Base-by-base conservation (phyloP, 1,284 basidiomycete genomes). In the Ustilago shanxiensis region DNA sequence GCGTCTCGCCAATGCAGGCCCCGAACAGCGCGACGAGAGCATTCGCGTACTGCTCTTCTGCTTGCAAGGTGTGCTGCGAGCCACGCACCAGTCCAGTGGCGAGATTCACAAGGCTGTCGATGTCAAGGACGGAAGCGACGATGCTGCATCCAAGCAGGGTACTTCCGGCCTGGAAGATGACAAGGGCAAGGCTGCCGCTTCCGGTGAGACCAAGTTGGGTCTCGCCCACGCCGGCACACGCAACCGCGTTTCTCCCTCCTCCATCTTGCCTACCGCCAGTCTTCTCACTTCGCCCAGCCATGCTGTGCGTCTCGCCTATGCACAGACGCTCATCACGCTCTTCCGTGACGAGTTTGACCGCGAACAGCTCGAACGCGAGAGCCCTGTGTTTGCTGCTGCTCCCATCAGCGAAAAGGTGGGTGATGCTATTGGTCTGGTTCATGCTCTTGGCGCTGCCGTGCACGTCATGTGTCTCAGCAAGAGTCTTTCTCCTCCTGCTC, bases 41-140 rank as follows among this genome's bases (percentile, higher is more conserved):
- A 89, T 95, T 63, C 90, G 92, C 35, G 91, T 89, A 79, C 88
- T 94, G 24, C 86, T 95, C 41, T 89, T 91, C n/a, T 91, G 90
- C 4, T 87, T 95, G 26, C 86, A 90, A 1, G 91, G 92, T 10
- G 89, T 95, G n/a, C 89, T 94, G 33, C 88, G 89, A 54, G 88
- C 90, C 1, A 90, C 92, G 2, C 90, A 92, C 66, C 86, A 88
- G 65, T 88, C 89, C 58, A 87, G 87, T 50, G 69, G 81, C 77
- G 58, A 88, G 60, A 66, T 80, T 37, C 77, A 77, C 60, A 65
- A 79, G 63, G 79, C 76, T 26, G 55, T 72, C 49, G 72, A 82
- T 45, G 55, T 60, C 22, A 66, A 67, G 39, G 26, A 31, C 18
- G 29, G 13, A 22, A 33, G 37, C 26, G 31, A 13, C 11, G 20